Conservation (phyloP, 2,329 filamentous ascomycete genomes). For the Calonectria hawksworthii region DNA sequence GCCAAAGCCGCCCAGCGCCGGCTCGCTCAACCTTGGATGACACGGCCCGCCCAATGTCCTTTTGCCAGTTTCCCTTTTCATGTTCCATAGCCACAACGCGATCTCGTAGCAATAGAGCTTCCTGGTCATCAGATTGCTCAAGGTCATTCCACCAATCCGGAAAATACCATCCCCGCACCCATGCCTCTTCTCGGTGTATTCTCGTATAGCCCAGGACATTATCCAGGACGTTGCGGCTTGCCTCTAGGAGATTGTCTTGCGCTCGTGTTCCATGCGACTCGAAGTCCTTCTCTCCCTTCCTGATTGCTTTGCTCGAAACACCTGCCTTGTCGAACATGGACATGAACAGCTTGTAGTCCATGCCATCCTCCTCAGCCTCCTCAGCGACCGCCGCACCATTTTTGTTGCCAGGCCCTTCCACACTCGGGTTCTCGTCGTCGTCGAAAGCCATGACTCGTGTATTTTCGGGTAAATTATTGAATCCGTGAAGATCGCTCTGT, state of each 20-base stretch:
- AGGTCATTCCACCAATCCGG: constrained; percentile 66
- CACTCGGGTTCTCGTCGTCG: constrained; percentile 58
- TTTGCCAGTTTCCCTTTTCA: constrained; percentile 79
- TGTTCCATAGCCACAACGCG: constrained; percentile 78
- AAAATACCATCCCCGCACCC: constrained; percentile 80
- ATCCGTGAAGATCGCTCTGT: background rate
- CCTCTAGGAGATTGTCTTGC: constrained; percentile 83
- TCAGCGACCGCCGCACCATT: constrained; percentile 57
- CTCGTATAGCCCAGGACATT: constrained; percentile 85
- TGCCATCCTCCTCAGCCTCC: constrained; percentile 81
- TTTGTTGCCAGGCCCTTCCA: constrained; percentile 34
- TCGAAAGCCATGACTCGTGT: constrained; percentile 57
- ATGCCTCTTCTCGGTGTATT: constrained; percentile 77
- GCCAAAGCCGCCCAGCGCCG: constrained; percentile 78
- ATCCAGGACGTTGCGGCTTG: constrained; percentile 90
- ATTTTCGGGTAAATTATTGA: background rate
- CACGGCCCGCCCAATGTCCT: constrained; percentile 79
- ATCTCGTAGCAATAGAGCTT: constrained; percentile 55
- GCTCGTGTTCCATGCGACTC: constrained; percentile 90
- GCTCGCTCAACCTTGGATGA: constrained; percentile 68
- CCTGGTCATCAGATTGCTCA: constrained; percentile 41
- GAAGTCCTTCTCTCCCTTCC: constrained; percentile 97
- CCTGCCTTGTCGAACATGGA: constrained; percentile 65
- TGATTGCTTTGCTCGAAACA: constrained; percentile 76
- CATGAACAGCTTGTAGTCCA: constrained; percentile 85